Conservation (phyloP, 768 basidiomycete genomes). For the Leccinum imitatum region DNA sequence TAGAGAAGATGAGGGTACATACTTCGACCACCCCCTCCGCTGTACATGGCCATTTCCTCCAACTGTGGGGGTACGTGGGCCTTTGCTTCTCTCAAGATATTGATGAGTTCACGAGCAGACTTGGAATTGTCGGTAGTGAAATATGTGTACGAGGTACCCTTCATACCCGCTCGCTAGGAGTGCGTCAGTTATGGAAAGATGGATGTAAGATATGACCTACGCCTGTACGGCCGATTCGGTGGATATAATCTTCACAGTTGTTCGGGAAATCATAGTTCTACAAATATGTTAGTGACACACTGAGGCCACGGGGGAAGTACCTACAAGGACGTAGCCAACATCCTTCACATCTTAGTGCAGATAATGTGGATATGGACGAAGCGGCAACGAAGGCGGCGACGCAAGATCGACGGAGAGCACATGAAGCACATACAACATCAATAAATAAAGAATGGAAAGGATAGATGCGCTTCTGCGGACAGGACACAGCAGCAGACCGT, state of each 20-base stretch:
- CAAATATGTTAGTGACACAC: slow-evolving; percentile 8
- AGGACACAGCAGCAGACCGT: slow-evolving; percentile 26
- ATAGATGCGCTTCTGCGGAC: slow-evolving; percentile 34
- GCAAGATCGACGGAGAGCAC: slow-evolving; percentile 17
- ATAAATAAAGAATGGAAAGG: slow-evolving; percentile 27
- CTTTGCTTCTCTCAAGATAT: slow-evolving; percentile 85
- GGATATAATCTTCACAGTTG: slow-evolving; percentile 97
- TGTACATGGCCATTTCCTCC: slow-evolving; percentile 89
- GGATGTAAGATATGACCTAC: slow-evolving; percentile 40
- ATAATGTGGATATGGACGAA: slow-evolving; percentile 31
- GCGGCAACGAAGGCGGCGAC: slow-evolving; percentile 9
- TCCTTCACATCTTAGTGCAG: slow-evolving; percentile 89
- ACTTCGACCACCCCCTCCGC: slow-evolving; percentile 78
- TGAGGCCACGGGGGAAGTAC: slow-evolving; percentile 32
- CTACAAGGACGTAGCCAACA: slow-evolving; percentile 93
- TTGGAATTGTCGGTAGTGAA: slow-evolving; percentile 97
- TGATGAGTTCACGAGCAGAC: slow-evolving; percentile 87
- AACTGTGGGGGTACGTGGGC: slow-evolving; percentile 83
- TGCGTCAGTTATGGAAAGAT: slow-evolving; percentile 16
- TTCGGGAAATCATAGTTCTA: slow-evolving; percentile 98
- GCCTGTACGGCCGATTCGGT: slow-evolving; percentile 97
- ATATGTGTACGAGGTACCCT: slow-evolving; percentile 91
- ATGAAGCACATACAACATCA: slow-evolving; percentile 37
- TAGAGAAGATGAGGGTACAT: slow-evolving; percentile 21
- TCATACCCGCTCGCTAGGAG: slow-evolving; percentile 81